These are phyloP conservation scores for Diplodia sapinea DNA, from an alignment of 2,329 filamentous ascomycete genomes.

Conservation along the genomic window DNA sequence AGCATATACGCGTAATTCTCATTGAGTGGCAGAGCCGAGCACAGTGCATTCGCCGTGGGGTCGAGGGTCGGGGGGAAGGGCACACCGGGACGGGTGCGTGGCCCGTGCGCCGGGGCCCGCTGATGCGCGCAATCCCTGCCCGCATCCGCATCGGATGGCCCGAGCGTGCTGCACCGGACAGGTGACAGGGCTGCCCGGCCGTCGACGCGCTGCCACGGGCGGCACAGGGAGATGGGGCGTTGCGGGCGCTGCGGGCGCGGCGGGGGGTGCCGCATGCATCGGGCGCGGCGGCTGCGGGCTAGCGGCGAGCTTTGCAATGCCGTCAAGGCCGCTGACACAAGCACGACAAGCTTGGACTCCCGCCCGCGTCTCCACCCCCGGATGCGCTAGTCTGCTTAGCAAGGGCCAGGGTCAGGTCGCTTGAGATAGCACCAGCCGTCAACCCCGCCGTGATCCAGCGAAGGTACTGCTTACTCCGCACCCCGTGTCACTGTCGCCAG, in stretches of 20 bases:
- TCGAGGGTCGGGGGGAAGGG: not conserved
- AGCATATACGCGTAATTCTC: constrained; percentile 20
- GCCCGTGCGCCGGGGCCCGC: not conserved
- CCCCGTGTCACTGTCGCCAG: not conserved
- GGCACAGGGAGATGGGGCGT: not conserved
- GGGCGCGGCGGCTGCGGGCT: not conserved
- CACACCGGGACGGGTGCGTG: no score
- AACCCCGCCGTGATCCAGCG: not conserved
- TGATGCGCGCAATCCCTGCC: constrained; percentile 5
- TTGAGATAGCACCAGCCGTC: not conserved
- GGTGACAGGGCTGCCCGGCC: not conserved
- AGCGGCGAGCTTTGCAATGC: not conserved
- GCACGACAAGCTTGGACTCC: constrained; percentile 2
- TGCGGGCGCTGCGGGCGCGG: not conserved
- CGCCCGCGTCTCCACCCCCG: constrained; percentile 24
- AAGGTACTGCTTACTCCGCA: not conserved
- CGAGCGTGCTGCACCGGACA: constrained; percentile 1
- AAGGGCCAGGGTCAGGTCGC: not conserved
- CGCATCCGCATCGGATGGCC: not conserved
- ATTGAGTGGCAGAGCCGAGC: not conserved
- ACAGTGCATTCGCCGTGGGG: not conserved
- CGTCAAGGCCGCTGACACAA: constrained; percentile 7
- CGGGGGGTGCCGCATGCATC: not conserved
- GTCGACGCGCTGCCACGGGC: not conserved
- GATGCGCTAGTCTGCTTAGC: constrained; percentile 7